phyloP scores from a whole-genome alignment of 2,329 filamentous ascomycete genomes.

The Botrytis pseudocinerea region DNA sequence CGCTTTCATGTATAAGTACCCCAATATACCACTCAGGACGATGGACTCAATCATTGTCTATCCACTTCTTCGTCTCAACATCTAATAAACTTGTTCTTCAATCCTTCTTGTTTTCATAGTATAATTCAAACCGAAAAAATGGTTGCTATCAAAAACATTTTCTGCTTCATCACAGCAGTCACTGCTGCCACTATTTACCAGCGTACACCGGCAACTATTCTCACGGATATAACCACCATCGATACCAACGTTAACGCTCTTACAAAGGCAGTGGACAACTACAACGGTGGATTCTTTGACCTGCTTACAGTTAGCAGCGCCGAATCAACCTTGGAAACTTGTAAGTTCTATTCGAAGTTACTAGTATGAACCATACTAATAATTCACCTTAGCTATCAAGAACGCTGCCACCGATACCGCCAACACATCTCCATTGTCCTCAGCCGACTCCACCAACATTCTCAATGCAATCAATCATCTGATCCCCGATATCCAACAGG shows the following conservation, averaged over 20 bases:
- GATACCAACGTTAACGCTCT: conserved; percentile 49
- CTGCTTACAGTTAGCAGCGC: conserved; percentile 23
- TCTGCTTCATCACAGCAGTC: conserved; percentile 26
- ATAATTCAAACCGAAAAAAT: conserved; percentile 20
- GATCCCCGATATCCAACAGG: conserved; percentile 20
- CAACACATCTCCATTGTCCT: conserved; percentile 24
- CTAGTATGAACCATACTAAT: not conserved
- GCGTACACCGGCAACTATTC: conserved; percentile 24
- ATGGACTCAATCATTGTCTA: not conserved
- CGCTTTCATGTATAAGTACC: not conserved
- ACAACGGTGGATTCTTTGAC: conserved; percentile 32
- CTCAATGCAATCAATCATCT: conserved; percentile 18
- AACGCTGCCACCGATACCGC: conserved; percentile 20
- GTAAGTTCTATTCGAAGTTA: not conserved
- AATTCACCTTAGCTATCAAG: conserved; percentile 8
- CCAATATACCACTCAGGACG: not conserved
- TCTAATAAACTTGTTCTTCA: not conserved
- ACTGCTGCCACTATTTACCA: conserved; percentile 25
- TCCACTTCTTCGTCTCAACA: not conserved
- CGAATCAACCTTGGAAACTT: conserved; percentile 22
- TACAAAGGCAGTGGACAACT: conserved; percentile 47
- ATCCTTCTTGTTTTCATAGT: too few species aligned
- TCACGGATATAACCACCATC: conserved; percentile 42
- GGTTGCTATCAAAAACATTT: conserved; percentile 29
- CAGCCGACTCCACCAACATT: conserved; percentile 25